Evolutionary conservation across 2,329 filamentous ascomycete genomes (phyloP), one percentile per base, ranked within the genome.

Genomic region (Penicillium sp.): DNA sequence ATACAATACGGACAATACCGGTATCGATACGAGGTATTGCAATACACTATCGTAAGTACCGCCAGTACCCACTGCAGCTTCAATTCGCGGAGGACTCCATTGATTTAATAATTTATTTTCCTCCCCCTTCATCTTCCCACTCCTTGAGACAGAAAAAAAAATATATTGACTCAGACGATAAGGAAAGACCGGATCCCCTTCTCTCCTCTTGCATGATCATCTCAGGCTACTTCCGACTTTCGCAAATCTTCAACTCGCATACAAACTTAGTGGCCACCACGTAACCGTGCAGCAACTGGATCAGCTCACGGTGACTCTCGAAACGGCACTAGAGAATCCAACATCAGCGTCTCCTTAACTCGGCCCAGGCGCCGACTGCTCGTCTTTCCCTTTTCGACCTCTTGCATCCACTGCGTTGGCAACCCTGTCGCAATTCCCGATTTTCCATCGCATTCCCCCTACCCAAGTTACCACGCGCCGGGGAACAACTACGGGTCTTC

Each of bases 391-490:
- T 53, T 70, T 72, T 70, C 54, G 69, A 71, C 62, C 65, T 58
- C 63, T 61, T 72, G 69, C 69, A 71, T 70, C 43, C 54, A 65
- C 65, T 71, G 66, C 61, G 67, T 58, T 71, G 69, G 67, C 69
- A 70, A 65, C 31, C 49, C 22, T 69, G 67, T 69, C 66, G 67
- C 62, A 62, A 65, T 56, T 60, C 55, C 55, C 63, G 58, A 62
- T 67, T 59, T 57, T 61, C 57, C 57, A 60, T 66, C 65, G 58
- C 62, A 64, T 65, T 49, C 45, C 52, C 34, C 53, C 53, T 50
- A 54, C 48, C 47, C 48, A 48, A 48, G 38, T n/a, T 40, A 47
- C 48, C 50, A 58, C 60, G 59, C 57, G 58, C 60, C 54, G 10
- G 41, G 40, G 53, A 55, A 58, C 62, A 54, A 60, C 50, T 50